Evolutionary conservation across 2,329 filamentous ascomycete genomes (phyloP).

Genomic region (Rutstroemia sp.): DNA sequence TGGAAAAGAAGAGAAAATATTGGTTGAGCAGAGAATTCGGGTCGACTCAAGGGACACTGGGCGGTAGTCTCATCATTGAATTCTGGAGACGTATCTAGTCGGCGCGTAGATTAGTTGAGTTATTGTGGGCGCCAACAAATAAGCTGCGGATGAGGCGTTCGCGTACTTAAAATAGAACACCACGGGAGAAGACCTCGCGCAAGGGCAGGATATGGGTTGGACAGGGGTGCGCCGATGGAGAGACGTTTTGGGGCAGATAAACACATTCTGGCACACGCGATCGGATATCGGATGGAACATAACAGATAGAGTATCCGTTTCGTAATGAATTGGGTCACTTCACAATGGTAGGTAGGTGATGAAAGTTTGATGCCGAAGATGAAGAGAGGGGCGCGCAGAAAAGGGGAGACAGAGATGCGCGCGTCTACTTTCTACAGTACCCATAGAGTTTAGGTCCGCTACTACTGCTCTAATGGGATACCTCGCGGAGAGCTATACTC

Average conservation of each 20-base stretch:
- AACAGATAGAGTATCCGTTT: background rate
- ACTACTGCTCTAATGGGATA: too few species aligned
- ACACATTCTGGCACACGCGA: conserved; percentile 1
- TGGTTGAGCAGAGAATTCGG: background rate
- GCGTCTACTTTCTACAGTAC: background rate
- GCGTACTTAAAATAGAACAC: conserved; percentile 8
- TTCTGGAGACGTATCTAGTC: conserved; percentile 7
- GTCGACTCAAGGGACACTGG: conserved; percentile 6
- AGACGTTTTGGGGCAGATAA: background rate
- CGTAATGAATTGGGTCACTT: conserved; percentile 1
- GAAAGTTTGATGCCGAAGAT: background rate
- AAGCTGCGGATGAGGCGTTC: conserved; percentile 10
- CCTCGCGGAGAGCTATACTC: too few species aligned
- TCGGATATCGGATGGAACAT: conserved; percentile 5
- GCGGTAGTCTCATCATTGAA: conserved; percentile 10
- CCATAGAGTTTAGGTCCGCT: too few species aligned
- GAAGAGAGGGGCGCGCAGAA: background rate
- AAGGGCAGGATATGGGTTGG: background rate
- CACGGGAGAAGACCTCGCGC: conserved; percentile 1
- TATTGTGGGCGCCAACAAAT: conserved; percentile 7
- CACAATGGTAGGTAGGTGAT: conserved; percentile 5
- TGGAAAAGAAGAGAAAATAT: background rate
- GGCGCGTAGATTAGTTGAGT: conserved; percentile 4
- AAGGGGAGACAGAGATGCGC: background rate
- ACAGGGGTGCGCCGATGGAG: background rate